These are phyloP conservation scores for Chlorella sp. DNA, from an alignment of 139 green algal species.

Conservation along the genomic window DNA sequence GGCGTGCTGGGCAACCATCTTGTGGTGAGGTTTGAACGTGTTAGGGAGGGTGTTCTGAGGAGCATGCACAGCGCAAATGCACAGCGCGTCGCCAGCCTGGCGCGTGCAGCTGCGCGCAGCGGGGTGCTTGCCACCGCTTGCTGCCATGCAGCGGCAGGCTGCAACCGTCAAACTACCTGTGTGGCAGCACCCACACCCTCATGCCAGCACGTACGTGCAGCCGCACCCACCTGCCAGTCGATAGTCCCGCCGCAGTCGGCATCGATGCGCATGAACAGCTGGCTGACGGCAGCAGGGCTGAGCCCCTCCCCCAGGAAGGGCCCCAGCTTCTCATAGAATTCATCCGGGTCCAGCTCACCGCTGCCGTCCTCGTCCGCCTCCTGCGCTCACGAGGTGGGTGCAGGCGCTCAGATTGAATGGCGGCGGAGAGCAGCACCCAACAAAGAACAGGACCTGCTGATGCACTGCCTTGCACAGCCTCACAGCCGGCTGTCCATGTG, in stretches of 20 bases:
- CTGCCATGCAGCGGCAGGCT: background rate
- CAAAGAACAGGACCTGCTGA: background rate
- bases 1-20: background rate
- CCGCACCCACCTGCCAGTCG: constrained; percentile 77
- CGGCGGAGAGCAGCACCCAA: no score
- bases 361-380: constrained; percentile 81
- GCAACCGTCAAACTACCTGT: background rate
- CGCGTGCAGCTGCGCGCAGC: no score
- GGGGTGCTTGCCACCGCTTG: background rate
- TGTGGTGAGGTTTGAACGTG: no score
- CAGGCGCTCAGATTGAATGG: background rate
- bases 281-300: constrained; percentile 46
- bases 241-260: constrained; percentile 87
- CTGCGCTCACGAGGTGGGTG: constrained; percentile 37
- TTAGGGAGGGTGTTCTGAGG: no score
- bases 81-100: no score
- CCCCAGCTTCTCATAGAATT: constrained; percentile 82
- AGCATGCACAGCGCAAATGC: no score
- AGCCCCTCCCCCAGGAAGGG: constrained; percentile 64
- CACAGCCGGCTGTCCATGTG: background rate
- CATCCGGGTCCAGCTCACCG: constrained; percentile 82
- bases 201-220: background rate
- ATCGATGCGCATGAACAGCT: constrained; percentile 93
- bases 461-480: background rate
- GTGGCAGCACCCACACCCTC: no score